These are phyloP conservation scores for Geranium rotundifolium DNA, from an alignment of 345 rosid genomes.

Conservation along the genomic window DNA sequence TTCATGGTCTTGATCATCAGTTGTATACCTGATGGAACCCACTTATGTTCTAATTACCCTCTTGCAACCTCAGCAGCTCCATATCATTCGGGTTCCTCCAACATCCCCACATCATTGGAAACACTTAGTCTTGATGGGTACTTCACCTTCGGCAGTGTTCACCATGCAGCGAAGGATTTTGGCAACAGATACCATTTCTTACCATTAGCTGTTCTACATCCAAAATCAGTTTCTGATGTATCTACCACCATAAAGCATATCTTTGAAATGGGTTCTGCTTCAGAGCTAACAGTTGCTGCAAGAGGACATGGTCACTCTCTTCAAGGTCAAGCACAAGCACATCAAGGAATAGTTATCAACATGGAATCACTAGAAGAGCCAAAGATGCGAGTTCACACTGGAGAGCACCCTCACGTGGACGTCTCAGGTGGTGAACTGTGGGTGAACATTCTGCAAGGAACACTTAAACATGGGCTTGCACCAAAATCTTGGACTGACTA, in stretches of 20 bases:
- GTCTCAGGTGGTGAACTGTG: conserved; percentile 86
- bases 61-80: conserved; percentile 18
- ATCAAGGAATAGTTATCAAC: conserved; percentile 65
- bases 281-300: conserved; percentile 78
- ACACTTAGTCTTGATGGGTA: conserved; percentile 50
- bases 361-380: conserved; percentile 58
- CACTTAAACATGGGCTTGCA: conserved; percentile 64
- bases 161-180: conserved; percentile 74
- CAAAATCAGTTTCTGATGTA: conserved; percentile 74
- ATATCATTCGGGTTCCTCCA: conserved; percentile 22
- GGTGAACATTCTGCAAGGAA: conserved; percentile 71
- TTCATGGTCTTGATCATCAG: conserved; percentile 47
- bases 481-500: conserved; percentile 98
- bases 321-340: conserved; percentile 84
- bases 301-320: conserved; percentile 94
- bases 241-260: conserved; percentile 45
- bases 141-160: conserved; percentile 39
- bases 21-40: conserved; percentile 38
- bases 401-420: conserved; percentile 56
- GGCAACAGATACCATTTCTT: conserved; percentile 57
- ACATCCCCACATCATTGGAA: conserved; percentile 22
- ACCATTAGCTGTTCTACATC: conserved; percentile 66
- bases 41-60: conserved; percentile 34
- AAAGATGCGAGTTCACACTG: conserved; percentile 31
- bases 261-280: conserved; percentile 40